phyloP scores from a whole-genome alignment of 2,329 filamentous ascomycete species.

The Aaosphaeria pasadenensis region DNA sequence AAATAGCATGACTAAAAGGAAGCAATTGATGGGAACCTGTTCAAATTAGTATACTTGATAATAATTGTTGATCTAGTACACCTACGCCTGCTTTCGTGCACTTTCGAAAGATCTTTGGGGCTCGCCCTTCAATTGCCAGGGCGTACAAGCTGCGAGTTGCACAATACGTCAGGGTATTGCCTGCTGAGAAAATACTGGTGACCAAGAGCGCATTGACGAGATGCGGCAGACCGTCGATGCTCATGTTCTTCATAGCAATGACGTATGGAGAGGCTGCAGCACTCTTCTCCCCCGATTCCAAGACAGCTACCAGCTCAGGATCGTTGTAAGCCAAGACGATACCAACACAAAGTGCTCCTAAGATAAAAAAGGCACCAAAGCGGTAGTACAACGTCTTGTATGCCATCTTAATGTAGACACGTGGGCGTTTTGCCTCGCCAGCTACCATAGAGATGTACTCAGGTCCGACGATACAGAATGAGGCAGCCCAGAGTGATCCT shows the following conservation, averaged over 20 bases:
- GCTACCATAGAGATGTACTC: constrained; percentile 41
- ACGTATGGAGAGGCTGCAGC: constrained; percentile 58
- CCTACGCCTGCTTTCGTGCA: constrained; percentile 50
- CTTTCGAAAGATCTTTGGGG: constrained; percentile 26
- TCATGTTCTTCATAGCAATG: constrained; percentile 55
- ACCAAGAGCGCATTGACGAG: constrained; percentile 53
- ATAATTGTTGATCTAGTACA: not conserved
- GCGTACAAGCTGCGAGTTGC: not conserved
- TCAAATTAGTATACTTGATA: too few species aligned
- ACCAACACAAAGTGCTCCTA: constrained; percentile 26
- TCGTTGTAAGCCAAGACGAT: constrained; percentile 57
- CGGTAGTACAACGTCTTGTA: constrained; percentile 27
- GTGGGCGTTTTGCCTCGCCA: constrained; percentile 28
- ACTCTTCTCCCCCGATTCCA: constrained; percentile 29
- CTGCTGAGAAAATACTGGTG: constrained; percentile 48
- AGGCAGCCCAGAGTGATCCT: constrained; percentile 21
- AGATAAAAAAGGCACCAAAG: constrained; percentile 39
- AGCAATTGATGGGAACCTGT: constrained; percentile 65
- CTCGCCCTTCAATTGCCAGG: not conserved
- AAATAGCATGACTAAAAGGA: constrained; percentile 60
- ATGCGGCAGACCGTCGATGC: constrained; percentile 50
- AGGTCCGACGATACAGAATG: constrained; percentile 37
- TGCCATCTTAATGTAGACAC: constrained; percentile 29
- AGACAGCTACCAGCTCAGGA: constrained; percentile 60
- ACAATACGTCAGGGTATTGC: not conserved